Percentiles rank a stretch among this genome's conserved stretches.
phyloP scores from a whole-genome alignment of 208 protist genomes.

The Paratrypanosoma confusum region DNA sequence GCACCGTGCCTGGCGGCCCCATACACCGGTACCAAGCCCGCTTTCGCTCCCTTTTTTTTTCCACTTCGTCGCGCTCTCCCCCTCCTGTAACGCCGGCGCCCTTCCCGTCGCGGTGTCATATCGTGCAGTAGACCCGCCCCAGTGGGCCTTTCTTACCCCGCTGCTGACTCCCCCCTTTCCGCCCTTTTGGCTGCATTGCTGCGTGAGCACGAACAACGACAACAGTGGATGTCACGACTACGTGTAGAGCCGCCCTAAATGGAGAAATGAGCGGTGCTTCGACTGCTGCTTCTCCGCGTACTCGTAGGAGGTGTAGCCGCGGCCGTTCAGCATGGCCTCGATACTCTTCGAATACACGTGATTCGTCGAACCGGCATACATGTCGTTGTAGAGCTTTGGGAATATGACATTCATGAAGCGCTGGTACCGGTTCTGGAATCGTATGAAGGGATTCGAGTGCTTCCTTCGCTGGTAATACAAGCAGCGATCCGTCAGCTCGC shows the following conservation, averaged over 20 bases:
- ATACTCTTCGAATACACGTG: slow-evolving; percentile 76
- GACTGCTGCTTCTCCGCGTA: slow-evolving; percentile 82
- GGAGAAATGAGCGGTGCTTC: slow-evolving; percentile 69
- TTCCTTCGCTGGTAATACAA: slow-evolving; percentile 77
- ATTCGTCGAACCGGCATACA: slow-evolving; percentile 70
- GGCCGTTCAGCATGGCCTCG: slow-evolving; percentile 81
- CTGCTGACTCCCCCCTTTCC: too few relatives aligned
- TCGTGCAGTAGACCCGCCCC: too few relatives aligned
- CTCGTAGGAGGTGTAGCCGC: slow-evolving; percentile 83
- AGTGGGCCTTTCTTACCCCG: too few relatives aligned
- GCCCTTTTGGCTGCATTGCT: too few relatives aligned
- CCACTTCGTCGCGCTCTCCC: too few relatives aligned
- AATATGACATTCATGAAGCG: slow-evolving; percentile 48
- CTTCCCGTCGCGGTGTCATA: too few relatives aligned
- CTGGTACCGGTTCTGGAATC: slow-evolving; percentile 74
- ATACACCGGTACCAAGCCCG: too few relatives aligned
- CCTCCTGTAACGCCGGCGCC: too few relatives aligned
- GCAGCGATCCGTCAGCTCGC: slow-evolving; percentile 72
- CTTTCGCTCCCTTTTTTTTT: too few relatives aligned
- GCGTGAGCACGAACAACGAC: background rate
- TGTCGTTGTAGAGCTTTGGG: slow-evolving; percentile 49
- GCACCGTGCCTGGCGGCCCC: too few relatives aligned
- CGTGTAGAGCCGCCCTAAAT: slow-evolving; percentile 75
- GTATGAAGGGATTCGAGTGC: slow-evolving; percentile 64
- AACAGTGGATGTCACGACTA: slow-evolving; percentile 10